Conservation (phyloP, 352 stramenopile genomes). For the Phytophthora foliorum region DNA sequence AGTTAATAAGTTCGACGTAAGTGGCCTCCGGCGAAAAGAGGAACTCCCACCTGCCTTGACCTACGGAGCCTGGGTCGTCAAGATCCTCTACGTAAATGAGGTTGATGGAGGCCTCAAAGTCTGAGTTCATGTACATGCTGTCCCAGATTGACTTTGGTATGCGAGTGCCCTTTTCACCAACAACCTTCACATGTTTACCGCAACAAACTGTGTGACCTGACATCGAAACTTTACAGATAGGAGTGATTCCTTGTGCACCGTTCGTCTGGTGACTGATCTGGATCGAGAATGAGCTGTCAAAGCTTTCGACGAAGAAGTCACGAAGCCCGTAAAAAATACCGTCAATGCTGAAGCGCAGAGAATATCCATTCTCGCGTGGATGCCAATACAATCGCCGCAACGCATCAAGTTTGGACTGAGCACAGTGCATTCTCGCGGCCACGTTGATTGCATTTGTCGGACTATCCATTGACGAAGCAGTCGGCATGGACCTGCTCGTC, state of each 20-base stretch:
- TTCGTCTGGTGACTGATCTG: slow-evolving; percentile 81
- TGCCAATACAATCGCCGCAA: slow-evolving; percentile 79
- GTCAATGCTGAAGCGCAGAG: slow-evolving; percentile 79
- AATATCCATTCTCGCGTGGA: slow-evolving; percentile 77
- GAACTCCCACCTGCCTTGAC: slow-evolving; percentile 72
- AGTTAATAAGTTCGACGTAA: slow-evolving; percentile 74
- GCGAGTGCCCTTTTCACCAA: slow-evolving; percentile 78
- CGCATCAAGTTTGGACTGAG: slow-evolving; percentile 77
- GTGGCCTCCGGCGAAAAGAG: slow-evolving; percentile 62
- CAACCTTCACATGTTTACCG: slow-evolving; percentile 81
- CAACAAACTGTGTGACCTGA: slow-evolving; percentile 73
- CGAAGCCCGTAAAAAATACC: slow-evolving; percentile 84
- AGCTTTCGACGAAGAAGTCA: slow-evolving; percentile 75
- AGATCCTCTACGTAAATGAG: slow-evolving; percentile 77
- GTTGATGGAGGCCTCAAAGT: slow-evolving; percentile 67
- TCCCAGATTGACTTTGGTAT: slow-evolving; percentile 86
- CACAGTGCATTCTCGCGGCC: slow-evolving; percentile 62
- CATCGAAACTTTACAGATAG: slow-evolving; percentile 69
- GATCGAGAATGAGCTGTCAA: slow-evolving; percentile 67
- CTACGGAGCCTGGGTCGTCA: slow-evolving; percentile 39
- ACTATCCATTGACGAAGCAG: slow-evolving; percentile 37
- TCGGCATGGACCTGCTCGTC: slow-evolving; percentile 25
- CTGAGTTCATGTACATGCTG: slow-evolving; percentile 77
- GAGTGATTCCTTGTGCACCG: slow-evolving; percentile 68
- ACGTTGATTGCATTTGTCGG: slow-evolving; percentile 63